Evolutionary conservation across 768 basidiomycete genomes (phyloP).

Genomic region (Pseudohyphozyma bogoriensis): DNA sequence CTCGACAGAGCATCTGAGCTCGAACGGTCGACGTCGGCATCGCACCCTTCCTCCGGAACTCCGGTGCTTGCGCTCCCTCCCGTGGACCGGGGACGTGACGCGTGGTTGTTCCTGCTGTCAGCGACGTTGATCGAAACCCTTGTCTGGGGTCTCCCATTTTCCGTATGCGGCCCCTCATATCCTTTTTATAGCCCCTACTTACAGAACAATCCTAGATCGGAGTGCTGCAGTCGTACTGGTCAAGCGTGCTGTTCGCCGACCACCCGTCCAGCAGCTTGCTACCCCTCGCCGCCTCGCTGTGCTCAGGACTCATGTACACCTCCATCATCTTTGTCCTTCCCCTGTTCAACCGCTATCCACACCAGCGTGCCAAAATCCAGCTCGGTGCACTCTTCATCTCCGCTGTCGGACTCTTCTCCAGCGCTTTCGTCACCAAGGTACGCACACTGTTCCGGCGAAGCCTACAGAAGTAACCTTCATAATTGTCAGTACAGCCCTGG

Average conservation of each 20-base stretch:
- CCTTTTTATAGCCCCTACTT: too few species aligned
- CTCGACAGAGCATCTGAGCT: too few species aligned
- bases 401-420: neutral
- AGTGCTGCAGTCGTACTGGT: neutral
- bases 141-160: neutral
- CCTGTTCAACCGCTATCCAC: neutral
- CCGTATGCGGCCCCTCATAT: too few species aligned
- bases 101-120: neutral
- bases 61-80: neutral
- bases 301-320: neutral
- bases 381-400: neutral
- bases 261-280: neutral
- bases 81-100: neutral
- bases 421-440: neutral
- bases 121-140: neutral
- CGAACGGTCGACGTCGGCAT: too few species aligned
- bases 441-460: neutral
- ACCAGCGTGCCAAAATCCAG: neutral
- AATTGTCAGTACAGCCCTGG: neutral
- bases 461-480: neutral
- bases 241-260: neutral
- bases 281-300: neutral
- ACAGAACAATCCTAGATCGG: too few species aligned
- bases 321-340: too few species aligned
- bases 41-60: too few species aligned